Base-by-base conservation (phyloP, 2,329 filamentous ascomycete genomes). In the Amylocarpus encephaloides region DNA sequence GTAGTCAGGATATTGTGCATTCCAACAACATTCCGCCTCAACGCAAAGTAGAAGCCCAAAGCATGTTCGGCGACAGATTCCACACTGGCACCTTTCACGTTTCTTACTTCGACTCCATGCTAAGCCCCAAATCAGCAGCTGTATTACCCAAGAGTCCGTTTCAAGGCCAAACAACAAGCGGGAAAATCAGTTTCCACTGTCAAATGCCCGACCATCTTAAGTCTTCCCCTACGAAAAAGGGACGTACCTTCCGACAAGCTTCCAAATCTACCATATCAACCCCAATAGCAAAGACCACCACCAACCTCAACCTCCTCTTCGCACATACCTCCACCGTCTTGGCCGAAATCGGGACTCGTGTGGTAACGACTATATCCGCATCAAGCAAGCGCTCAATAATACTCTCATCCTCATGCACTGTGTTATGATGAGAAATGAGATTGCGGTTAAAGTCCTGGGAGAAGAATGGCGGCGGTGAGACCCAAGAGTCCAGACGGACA, bases 251-350 rank as follows among this genome's bases (percentile, higher is more conserved):
- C 13, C 51, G 54, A 51, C 68, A 71, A 2, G 67, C 64, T 0
- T 49, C 62, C 0, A 70, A 52, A 57, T 71, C 69, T 1, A 71
- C 58, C n/a, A 54, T 51, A 53, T 71, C 69, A 13, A 60, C 66
- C 9, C 70, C 70, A 12, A 66, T 67, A 1, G 68, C 70, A 15
- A 69, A 59, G 2, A 68, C 60, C 30, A 62, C 63, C 19, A 72
- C 50, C 52, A 69, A 59, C 11, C 62, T 56, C 47, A 70, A 58
- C 1, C 61, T 45, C 1, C 61, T 36, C 30, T n/a, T 60, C 5
- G 68, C 66, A 15, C 55, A 64, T 11, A 58, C 59, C 6, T 52
- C 46, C 7, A 71, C 53, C 2, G 60, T 51, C 12, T 57, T 54
- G 5, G 63, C 62, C 3, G 58, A 50, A 22, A 73, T 50, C 7